Evolutionary conservation across 768 basidiomycete species (phyloP).

Genomic region (Leccinum fibrillosum): DNA sequence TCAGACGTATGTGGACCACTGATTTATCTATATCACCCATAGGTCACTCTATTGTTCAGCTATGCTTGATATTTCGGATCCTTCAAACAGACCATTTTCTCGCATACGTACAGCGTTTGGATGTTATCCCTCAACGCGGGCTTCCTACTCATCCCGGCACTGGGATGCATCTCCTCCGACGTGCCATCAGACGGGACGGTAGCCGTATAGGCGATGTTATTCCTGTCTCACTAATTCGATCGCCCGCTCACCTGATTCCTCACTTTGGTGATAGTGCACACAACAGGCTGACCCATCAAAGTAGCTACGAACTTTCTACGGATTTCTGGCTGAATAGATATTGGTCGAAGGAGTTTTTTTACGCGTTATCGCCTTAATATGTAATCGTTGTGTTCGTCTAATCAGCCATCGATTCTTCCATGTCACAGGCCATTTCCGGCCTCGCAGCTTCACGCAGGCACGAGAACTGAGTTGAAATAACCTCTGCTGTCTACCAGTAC

Average conservation of each 20-base stretch:
- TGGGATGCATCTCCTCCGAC: not conserved
- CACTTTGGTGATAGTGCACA: not conserved
- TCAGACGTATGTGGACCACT: not conserved
- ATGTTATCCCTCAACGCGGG: not conserved
- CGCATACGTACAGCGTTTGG: not conserved
- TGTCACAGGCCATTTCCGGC: no score
- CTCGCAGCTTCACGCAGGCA: no score
- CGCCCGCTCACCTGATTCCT: not conserved
- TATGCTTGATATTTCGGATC: not conserved
- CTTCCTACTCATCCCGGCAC: not conserved
- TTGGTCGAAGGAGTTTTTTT: conserved; percentile 4
- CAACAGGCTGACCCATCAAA: not conserved
- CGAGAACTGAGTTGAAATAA: not conserved
- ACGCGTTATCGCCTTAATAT: not conserved
- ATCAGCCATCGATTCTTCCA: not conserved
- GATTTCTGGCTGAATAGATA: not conserved
- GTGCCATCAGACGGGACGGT: not conserved
- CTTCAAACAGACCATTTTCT: not conserved
- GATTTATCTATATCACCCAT: not conserved
- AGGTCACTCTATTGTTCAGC: not conserved
- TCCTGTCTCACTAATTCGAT: not conserved
- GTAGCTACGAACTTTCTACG: not conserved
- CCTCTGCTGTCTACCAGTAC: not conserved
- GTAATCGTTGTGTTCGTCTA: not conserved
- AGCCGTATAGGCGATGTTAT: not conserved